Evolutionary conservation across 2,329 filamentous ascomycete genomes (phyloP), one percentile per base, ranked within the genome.

Genomic region (Aspergillus arachidicola): DNA sequence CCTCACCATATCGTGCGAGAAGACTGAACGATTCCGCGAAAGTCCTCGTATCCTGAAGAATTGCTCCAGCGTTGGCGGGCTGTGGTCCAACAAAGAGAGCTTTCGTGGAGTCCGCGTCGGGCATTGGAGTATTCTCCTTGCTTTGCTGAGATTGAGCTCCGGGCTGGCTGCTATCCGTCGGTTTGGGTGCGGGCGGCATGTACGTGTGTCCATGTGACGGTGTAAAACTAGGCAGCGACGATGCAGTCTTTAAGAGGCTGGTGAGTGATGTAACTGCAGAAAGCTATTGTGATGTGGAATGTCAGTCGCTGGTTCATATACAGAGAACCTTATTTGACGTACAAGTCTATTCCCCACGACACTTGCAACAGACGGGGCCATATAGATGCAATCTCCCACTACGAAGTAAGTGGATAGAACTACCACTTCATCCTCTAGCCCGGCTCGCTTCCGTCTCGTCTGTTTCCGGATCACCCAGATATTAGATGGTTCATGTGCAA

Each of bases 401-500:
- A 87, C 80, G 70, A 86, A 89, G 73, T 86, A 89, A 3, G 85
- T 86, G 14, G 81, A 84, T 54, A 88, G 75, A 6, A 86, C 79
- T 32, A 80, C 81, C 32, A 86, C 78, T 61, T 86, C 82, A 72
- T 84, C 82, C 43, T 81, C 76, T 63, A 74, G 65, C 2, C 77
- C 77, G 19, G 68, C 71, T 34, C 75, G 75, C 69, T 84, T 83
- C 62, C 78, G 77, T 55, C 85, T 77, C 59, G 78, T 79, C 72
- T 89, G 86, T 68, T 87, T 88, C 65, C 86, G 82, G 59, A 89
- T 85, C 3, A 88, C 82, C 84, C 85, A 90, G 41, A 88, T 78
- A 63, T 82, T 81, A 53, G 80, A 76, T 75, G 83, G 68, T 73
- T 86, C 67, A 75, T 82, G 74, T 23, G 76, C 75, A 55, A 79